These are phyloP conservation scores for Aphanomyces astaci DNA, from an alignment of 352 stramenopile genomes.

Conservation along the genomic window DNA sequence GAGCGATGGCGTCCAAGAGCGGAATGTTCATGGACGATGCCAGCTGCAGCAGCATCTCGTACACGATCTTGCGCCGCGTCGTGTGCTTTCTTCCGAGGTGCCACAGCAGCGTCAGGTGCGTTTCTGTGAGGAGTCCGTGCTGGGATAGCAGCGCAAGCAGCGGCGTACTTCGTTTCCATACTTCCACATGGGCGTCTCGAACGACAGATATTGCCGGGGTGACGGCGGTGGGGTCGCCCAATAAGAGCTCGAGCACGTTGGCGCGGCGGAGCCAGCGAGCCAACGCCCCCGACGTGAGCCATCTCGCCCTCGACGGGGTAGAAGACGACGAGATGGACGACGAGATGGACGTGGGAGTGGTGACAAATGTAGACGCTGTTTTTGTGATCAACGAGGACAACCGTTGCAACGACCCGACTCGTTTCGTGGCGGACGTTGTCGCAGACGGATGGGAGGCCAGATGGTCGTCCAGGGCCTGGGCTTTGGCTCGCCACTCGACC, in stretches of 20 bases:
- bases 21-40: slow-evolving; percentile 59
- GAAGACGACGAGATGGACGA: slow-evolving; percentile 27
- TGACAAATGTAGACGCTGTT: slow-evolving; percentile 28
- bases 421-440: slow-evolving; percentile 25
- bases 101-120: slow-evolving; percentile 69
- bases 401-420: slow-evolving; percentile 24
- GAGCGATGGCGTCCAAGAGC: slow-evolving; percentile 65
- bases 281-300: slow-evolving; percentile 63
- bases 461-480: slow-evolving; percentile 48
- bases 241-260: slow-evolving; percentile 72
- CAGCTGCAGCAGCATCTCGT: slow-evolving; percentile 64
- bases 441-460: slow-evolving; percentile 10
- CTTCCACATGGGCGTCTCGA: slow-evolving; percentile 71
- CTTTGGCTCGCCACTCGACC: slow-evolving; percentile 72
- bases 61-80: slow-evolving; percentile 48
- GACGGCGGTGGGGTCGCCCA: slow-evolving; percentile 60
- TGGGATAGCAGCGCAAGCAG: slow-evolving; percentile 62
- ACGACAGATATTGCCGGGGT: slow-evolving; percentile 45
- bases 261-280: slow-evolving; percentile 73
- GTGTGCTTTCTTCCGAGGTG: slow-evolving; percentile 55
- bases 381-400: slow-evolving; percentile 25
- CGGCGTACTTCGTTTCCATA: slow-evolving; percentile 64
- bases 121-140: slow-evolving; percentile 48
- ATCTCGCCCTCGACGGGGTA: slow-evolving; percentile 42
- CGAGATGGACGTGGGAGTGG: slow-evolving; percentile 14